Percentiles rank a stretch among this genome's conserved stretches.
Evolutionary conservation across 2,329 filamentous ascomycete genomes (phyloP).

Genomic region (Magnaporthiopsis incrustans): DNA sequence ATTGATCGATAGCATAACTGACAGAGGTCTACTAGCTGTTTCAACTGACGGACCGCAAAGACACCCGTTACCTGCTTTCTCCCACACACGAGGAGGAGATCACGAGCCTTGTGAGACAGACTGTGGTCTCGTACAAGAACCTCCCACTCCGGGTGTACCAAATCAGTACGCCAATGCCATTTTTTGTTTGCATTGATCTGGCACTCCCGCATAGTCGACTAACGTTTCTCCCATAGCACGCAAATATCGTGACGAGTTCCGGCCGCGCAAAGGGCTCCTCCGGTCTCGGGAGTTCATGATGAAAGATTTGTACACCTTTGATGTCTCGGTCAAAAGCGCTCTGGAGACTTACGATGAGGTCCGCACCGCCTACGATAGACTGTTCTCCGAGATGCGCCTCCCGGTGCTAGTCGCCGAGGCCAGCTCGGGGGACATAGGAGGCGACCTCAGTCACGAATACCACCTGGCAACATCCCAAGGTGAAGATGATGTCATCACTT

Average conservation of each 20-base stretch:
- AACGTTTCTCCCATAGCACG: conserved; percentile 44
- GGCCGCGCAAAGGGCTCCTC: conserved; percentile 80
- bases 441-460: conserved; percentile 88
- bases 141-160: conserved; percentile 86
- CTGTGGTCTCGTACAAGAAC: conserved; percentile 74
- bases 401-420: conserved; percentile 81
- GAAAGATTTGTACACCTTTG: conserved; percentile 98
- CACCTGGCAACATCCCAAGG: conserved; percentile 74
- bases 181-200: neutral
- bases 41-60: conserved; percentile 70
- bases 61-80: conserved; percentile 65
- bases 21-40: conserved; percentile 55
- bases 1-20: neutral
- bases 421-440: conserved; percentile 94
- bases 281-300: conserved; percentile 89
- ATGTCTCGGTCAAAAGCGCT: conserved; percentile 58
- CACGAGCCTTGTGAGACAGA: conserved; percentile 66
- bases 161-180: conserved; percentile 52
- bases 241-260: conserved; percentile 89
- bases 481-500: conserved; percentile 78
- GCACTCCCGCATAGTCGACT: neutral
- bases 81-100: conserved; percentile 98
- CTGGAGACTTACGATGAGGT: conserved; percentile 74
- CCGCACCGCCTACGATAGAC: conserved; percentile 60
- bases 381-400: conserved; percentile 77